Evolutionary conservation across 2,329 filamentous ascomycete genomes (phyloP).

Genomic region (Amesomyces nigricolor): DNA sequence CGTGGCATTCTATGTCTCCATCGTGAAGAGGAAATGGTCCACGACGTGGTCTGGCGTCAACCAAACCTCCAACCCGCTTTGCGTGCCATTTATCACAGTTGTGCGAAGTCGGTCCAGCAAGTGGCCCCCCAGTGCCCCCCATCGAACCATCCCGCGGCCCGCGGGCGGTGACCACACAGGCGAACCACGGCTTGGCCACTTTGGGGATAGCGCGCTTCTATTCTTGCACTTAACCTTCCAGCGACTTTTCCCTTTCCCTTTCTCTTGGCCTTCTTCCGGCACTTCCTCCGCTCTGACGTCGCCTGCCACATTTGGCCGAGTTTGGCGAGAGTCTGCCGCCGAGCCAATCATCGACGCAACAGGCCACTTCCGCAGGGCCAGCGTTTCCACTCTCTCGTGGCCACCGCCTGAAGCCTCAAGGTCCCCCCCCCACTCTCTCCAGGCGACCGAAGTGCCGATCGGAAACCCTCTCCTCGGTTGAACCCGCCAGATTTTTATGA

Average conservation of each 20-base stretch:
- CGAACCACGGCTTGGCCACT: conserved; percentile 3
- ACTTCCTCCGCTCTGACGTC: conserved; percentile 12
- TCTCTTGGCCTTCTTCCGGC: not conserved
- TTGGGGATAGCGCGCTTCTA: conserved; percentile 25
- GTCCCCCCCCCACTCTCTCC: conserved; percentile 1
- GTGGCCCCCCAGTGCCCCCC: not conserved
- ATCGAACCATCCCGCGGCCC: not conserved
- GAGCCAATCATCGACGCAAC: conserved; percentile 1
- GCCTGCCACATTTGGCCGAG: conserved; percentile 8
- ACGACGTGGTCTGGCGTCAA: too few species aligned
- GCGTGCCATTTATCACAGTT: too few species aligned
- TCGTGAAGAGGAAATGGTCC: too few species aligned
- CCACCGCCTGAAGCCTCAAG: not conserved
- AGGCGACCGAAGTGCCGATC: not conserved
- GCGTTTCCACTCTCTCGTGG: conserved; percentile 11
- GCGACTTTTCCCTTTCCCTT: not conserved
- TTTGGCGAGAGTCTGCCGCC: not conserved
- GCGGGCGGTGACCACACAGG: not conserved
- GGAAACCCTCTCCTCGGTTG: not conserved
- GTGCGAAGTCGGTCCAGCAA: too few species aligned
- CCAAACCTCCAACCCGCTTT: too few species aligned
- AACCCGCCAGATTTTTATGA: not conserved
- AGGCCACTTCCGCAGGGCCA: conserved; percentile 1
- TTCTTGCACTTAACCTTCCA: conserved; percentile 25
- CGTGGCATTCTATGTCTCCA: too few species aligned